phyloP scores from a whole-genome alignment of 495 filamentous ascomycete genomes.

The Xylaria intraflava region DNA sequence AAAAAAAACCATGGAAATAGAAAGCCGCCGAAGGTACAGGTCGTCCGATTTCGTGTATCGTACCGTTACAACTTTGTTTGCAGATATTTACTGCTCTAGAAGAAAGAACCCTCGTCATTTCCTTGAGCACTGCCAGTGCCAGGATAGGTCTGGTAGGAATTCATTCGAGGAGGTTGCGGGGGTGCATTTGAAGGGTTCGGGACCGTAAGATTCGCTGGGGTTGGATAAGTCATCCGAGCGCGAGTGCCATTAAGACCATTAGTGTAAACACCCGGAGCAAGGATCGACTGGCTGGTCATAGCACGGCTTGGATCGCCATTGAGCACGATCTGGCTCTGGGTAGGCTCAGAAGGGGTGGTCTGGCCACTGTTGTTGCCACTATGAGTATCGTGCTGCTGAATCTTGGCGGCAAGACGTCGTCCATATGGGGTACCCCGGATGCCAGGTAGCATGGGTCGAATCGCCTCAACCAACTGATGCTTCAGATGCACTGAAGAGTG shows the following conservation, averaged over 20 bases:
- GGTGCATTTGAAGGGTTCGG: constrained; percentile 13
- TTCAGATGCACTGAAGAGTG: constrained; percentile 68
- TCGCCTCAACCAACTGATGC: constrained; percentile 64
- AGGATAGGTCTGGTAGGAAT: constrained; percentile 18
- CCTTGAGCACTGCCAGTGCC: constrained; percentile 16
- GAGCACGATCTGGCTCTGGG: constrained; percentile 36
- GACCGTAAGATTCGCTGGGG: constrained; percentile 20
- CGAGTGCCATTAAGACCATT: constrained; percentile 24
- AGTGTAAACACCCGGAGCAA: constrained; percentile 18
- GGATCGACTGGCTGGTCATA: constrained; percentile 27
- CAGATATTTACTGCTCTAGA: constrained; percentile 16
- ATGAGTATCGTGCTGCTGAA: constrained; percentile 45
- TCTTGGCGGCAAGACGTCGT: constrained; percentile 83
- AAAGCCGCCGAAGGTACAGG: constrained; percentile 15
- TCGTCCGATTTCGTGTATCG: constrained; percentile 25
- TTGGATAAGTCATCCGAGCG: constrained; percentile 22
- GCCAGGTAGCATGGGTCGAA: constrained; percentile 73
- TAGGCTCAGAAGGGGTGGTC: constrained; percentile 30
- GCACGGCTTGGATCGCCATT: constrained; percentile 28
- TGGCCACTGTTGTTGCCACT: constrained; percentile 23
- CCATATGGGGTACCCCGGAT: constrained; percentile 89
- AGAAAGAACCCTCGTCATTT: constrained; percentile 22
- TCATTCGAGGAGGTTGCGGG: constrained; percentile 20
- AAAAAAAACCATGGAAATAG: constrained; percentile 16
- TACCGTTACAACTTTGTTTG: constrained; percentile 28